Evolutionary conservation across 2,329 filamentous ascomycete genomes (phyloP).

Genomic region (Stagonosporopsis vannaccii): DNA sequence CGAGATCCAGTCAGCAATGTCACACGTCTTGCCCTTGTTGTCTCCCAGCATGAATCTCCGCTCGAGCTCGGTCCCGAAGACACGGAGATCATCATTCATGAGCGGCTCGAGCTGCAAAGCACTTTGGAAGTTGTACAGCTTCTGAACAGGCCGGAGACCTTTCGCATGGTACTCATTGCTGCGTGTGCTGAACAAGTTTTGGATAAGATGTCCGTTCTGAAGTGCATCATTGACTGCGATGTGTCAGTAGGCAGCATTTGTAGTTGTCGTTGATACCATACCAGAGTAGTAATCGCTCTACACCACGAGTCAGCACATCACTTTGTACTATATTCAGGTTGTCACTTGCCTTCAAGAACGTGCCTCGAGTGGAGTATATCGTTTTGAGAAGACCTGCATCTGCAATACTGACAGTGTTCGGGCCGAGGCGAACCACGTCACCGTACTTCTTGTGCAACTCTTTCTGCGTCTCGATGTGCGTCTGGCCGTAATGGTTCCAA

Average conservation of each 20-base stretch:
- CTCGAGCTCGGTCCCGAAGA: constrained; percentile 35
- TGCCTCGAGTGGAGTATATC: constrained; percentile 44
- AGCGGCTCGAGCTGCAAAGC: constrained; percentile 37
- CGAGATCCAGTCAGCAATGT: constrained; percentile 44
- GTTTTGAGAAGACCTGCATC: constrained; percentile 42
- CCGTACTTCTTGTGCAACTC: constrained; percentile 41
- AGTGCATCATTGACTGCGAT: constrained; percentile 40
- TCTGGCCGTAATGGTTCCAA: constrained; percentile 36
- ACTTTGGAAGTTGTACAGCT: constrained; percentile 37
- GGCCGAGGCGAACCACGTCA: constrained; percentile 39
- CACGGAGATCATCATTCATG: constrained; percentile 35
- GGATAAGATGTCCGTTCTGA: constrained; percentile 38
- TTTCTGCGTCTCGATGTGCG: constrained; percentile 41
- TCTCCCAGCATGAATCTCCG: constrained; percentile 34
- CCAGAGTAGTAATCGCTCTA: constrained; percentile 42
- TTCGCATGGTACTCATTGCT: constrained; percentile 40
- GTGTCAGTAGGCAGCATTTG: neutral
- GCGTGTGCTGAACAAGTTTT: constrained; percentile 44
- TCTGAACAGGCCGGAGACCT: constrained; percentile 38
- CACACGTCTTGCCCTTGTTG: constrained; percentile 37
- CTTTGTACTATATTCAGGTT: neutral
- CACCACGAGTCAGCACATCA: neutral
- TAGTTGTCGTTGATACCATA: neutral
- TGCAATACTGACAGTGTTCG: constrained; percentile 40
- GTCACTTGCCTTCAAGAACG: constrained; percentile 38